Conservation (phyloP, 2,329 filamentous ascomycete genomes). For the Triangularia verruculosa region DNA sequence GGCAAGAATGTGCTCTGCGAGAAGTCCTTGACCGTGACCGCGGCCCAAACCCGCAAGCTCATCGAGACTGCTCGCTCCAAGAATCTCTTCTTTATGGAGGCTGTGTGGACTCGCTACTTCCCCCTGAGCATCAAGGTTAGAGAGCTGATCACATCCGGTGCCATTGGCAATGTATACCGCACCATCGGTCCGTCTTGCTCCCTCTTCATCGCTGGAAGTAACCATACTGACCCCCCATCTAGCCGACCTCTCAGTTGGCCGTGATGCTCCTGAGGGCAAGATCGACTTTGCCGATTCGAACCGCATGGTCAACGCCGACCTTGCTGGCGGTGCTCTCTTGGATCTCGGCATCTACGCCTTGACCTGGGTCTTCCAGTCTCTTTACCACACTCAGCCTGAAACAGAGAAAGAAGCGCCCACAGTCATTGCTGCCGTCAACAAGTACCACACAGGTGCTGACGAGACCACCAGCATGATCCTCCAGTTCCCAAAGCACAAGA, state of each 20-base stretch:
- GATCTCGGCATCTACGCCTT: slow-evolving; percentile 87
- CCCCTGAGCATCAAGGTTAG: slow-evolving; percentile 74
- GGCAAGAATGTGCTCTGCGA: slow-evolving; percentile 90
- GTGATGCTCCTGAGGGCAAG: slow-evolving; percentile 54
- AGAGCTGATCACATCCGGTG: slow-evolving; percentile 56
- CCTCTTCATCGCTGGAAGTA: too few relatives aligned
- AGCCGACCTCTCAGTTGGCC: slow-evolving; percentile 61
- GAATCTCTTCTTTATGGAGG: slow-evolving; percentile 77
- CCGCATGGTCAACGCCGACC: slow-evolving; percentile 77
- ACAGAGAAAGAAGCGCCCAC: slow-evolving; percentile 65
- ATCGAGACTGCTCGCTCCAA: slow-evolving; percentile 70
- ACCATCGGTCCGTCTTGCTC: slow-evolving; percentile 45
- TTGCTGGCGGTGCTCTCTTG: slow-evolving; percentile 78
- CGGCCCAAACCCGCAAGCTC: slow-evolving; percentile 69
- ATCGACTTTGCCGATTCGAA: slow-evolving; percentile 59
- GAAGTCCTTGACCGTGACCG: slow-evolving; percentile 85
- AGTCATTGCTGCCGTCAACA: slow-evolving; percentile 66
- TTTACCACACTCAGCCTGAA: slow-evolving; percentile 75
- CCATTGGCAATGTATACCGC: slow-evolving; percentile 60
- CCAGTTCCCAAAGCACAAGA: slow-evolving; percentile 66
- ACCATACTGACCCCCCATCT: neutral
- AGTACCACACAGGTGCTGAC: slow-evolving; percentile 72
- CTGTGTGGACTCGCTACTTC: slow-evolving; percentile 88
- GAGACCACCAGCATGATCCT: slow-evolving; percentile 76
- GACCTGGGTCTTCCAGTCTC: slow-evolving; percentile 86